Percentiles rank a stretch among this genome's conserved stretches.
Conservation (phyloP, 768 basidiomycete genomes). For the Phlegmacium glaucopus region DNA sequence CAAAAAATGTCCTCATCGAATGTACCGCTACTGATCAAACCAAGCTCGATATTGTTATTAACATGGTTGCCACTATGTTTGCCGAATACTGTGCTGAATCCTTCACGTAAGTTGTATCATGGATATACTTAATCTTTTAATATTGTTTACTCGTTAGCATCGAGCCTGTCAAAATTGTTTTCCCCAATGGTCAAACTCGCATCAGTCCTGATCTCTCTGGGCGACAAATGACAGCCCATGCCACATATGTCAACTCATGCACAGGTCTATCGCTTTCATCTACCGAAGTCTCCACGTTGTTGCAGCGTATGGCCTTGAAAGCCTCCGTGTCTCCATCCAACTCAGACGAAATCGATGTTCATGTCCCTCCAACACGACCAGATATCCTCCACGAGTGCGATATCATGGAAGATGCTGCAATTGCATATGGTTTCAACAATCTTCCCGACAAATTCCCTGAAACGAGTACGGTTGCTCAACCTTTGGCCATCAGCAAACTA, state of each 20-base stretch:
- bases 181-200: constrained; percentile 69
- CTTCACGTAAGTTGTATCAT: constrained; percentile 76
- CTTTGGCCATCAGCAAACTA: constrained; percentile 83
- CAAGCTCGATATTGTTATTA: constrained; percentile 93
- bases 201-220: constrained; percentile 83
- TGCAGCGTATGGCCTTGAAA: constrained; percentile 80
- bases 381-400: constrained; percentile 99
- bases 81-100: constrained; percentile 92
- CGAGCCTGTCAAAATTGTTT: constrained; percentile 86
- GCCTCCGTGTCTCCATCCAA: constrained; percentile 50
- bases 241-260: constrained; percentile 94
- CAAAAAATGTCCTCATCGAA: constrained; percentile 94
- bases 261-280: constrained; percentile 77
- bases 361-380: constrained; percentile 91
- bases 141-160: constrained; percentile 48
- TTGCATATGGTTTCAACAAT: constrained; percentile 98
- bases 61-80: constrained; percentile 97
- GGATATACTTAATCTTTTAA: not conserved
- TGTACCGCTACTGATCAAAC: constrained; percentile 96
- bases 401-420: constrained; percentile 96
- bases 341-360: constrained; percentile 68
- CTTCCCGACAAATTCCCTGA: constrained; percentile 88
- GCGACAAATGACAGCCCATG: constrained; percentile 66
- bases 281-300: constrained; percentile 62
- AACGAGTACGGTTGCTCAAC: constrained; percentile 94